Conservation (phyloP, 176 grass and related monocot species). For the Puccinellia tenuiflora region DNA sequence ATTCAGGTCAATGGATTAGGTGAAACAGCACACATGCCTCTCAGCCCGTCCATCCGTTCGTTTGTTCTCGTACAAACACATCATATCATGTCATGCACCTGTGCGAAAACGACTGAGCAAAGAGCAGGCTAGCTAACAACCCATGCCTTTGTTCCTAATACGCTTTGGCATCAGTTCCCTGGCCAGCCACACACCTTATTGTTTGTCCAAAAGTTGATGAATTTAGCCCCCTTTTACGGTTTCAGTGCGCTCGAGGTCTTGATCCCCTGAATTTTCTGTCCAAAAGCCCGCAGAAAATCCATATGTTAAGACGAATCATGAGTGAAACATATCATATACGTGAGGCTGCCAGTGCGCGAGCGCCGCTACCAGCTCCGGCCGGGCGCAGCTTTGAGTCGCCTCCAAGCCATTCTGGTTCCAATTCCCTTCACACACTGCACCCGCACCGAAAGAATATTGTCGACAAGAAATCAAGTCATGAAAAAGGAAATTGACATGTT, state of each 20-base stretch:
- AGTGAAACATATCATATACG: neutral
- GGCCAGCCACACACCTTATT: neutral
- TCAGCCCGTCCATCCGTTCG: neutral
- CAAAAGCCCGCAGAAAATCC: neutral
- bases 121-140: slow-evolving; percentile 4
- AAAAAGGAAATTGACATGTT: neutral
- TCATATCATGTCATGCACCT: neutral
- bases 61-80: neutral
- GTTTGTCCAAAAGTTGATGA: neutral
- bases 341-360: neutral
- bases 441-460: neutral
- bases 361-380: slow-evolving; percentile 21
- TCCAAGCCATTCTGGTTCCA: slow-evolving; percentile 29
- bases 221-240: neutral
- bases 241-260: neutral
- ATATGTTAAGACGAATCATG: neutral
- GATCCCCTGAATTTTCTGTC: neutral
- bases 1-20: neutral
- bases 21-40: neutral
- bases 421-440: slow-evolving; percentile 22
- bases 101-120: neutral
- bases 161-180: slow-evolving; percentile 32
- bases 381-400: slow-evolving; percentile 34
- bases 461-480: neutral
- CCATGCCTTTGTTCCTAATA: neutral